Evolutionary conservation across 73 alveolate genomes (phyloP).

Genomic region (Urostyla sp.): DNA sequence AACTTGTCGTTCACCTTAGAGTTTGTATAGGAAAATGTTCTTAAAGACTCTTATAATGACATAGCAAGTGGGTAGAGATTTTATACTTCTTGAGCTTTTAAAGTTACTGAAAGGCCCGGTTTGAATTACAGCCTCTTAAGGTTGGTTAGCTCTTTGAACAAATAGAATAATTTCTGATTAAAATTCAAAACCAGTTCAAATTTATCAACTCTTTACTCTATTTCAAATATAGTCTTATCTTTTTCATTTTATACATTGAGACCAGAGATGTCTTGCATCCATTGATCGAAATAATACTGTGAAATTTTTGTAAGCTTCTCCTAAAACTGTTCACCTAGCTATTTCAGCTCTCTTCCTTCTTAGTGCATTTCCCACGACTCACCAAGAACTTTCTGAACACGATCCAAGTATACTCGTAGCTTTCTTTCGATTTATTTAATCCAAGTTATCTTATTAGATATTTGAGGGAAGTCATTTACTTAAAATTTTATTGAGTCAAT

Average conservation of each 20-base stretch:
- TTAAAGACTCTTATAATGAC: conserved; percentile 88
- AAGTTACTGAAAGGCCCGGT: conserved; percentile 62
- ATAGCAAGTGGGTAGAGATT: conserved; percentile 86
- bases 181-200: conserved; percentile 92
- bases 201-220: conserved; percentile 72
- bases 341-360: conserved; percentile 91
- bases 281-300: conserved; percentile 60
- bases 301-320: conserved; percentile 69
- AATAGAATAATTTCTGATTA: conserved; percentile 87
- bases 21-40: conserved; percentile 85
- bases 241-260: conserved; percentile 56
- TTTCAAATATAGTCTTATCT: conserved; percentile 66
- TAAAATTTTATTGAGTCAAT: conserved; percentile 84
- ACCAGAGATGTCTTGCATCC: conserved; percentile 71
- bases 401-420: conserved; percentile 73
- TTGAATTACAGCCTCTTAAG: conserved; percentile 63
- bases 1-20: conserved; percentile 81
- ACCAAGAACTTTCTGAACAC: conserved; percentile 90
- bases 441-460: conserved; percentile 95
- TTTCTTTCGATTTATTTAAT: conserved; percentile 86
- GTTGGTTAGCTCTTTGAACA: conserved; percentile 88
- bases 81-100: conserved; percentile 78
- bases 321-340: conserved; percentile 88
- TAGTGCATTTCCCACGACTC: conserved; percentile 90
- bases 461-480: conserved; percentile 91